phyloP scores from a whole-genome alignment of 805 yeast species.

The Helenozyma rhizophorensis region DNA sequence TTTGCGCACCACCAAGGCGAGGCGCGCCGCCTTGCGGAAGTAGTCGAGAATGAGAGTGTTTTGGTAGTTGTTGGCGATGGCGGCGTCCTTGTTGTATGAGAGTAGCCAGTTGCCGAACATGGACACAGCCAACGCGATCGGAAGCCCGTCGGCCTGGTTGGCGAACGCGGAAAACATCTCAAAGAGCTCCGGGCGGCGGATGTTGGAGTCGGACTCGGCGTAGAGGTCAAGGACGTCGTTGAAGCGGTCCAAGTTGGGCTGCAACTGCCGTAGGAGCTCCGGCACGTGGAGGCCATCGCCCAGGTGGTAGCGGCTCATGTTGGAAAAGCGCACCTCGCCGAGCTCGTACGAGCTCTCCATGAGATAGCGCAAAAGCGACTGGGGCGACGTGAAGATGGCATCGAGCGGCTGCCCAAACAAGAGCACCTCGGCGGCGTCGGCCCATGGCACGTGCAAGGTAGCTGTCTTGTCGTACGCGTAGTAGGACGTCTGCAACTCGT shows the following conservation, averaged over 20 bases:
- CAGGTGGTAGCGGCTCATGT: slow-evolving; percentile 10
- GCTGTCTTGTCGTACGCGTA: slow-evolving; percentile 7
- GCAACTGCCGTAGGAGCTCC: slow-evolving; percentile 5
- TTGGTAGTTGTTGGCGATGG: slow-evolving; percentile 15
- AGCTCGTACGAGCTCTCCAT: slow-evolving; percentile 14
- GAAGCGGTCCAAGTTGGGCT: slow-evolving; percentile 8
- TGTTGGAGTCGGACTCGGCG: slow-evolving; percentile 11
- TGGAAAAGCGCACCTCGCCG: slow-evolving; percentile 18
- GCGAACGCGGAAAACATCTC: slow-evolving; percentile 16
- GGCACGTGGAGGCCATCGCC: slow-evolving; percentile 2
- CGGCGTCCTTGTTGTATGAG: slow-evolving; percentile 14
- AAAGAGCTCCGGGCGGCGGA: slow-evolving; percentile 14
- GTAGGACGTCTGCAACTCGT: slow-evolving; percentile 2
- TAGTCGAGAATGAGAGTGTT: slow-evolving; percentile 18
- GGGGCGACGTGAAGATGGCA: slow-evolving; percentile 8
- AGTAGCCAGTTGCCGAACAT: slow-evolving; percentile 25
- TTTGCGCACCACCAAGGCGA: slow-evolving; percentile 14
- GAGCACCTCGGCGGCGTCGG: slow-evolving; percentile 16
- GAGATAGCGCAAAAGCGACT: slow-evolving; percentile 12
- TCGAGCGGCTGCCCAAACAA: slow-evolving; percentile 17
- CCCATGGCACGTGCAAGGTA: slow-evolving; percentile 12
- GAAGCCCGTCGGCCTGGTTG: slow-evolving; percentile 11
- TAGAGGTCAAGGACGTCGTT: slow-evolving; percentile 15
- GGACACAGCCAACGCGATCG: slow-evolving; percentile 21
- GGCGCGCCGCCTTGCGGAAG: slow-evolving; percentile 18